Base-by-base conservation (phyloP, 176 grass and related monocot species). In the Calamus simplicifolius region DNA sequence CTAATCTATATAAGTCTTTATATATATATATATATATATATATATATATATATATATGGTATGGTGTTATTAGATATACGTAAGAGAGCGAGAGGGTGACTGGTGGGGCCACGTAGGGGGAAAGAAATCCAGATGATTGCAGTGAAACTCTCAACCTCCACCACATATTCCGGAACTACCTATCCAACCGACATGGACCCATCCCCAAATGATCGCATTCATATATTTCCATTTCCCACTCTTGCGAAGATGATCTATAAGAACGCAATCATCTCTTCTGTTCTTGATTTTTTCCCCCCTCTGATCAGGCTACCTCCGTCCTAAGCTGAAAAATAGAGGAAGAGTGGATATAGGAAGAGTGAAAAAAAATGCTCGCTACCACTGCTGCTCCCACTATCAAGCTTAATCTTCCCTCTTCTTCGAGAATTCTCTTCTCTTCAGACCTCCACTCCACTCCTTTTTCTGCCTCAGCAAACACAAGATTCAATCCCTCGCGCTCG, bases 91-190 rank as follows among this genome's bases (percentile, higher is more conserved):
- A 12, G 31, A 23, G 8, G 0, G 31, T 0, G 6, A 31, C 8
- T 60, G 55, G 77, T 71, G 64, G 77, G 86, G 74, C 54, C 77
- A 71, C 21, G n/a, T 13, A 14, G 50, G 14, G 59, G 66, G 60
- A 62, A 27, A 61, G 72, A 76, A 15, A 67, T 83, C 50, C 69
- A 88, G 76, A 88, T 66, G 76, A 50, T 70, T 57, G 51, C 68
- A 53, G 72, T 7, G 38, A 2, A 57, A 60, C 70, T 68, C 51
- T 63, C 27, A 78, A 75, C 74, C 81, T 72, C 86, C 71, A 85
- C 81, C 86, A 85, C 81, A 89, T 81, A 85, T 78, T 60, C 74
- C 43, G 48, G 69, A 49, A n/a, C 77, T 65, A 62, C 86, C 77
- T 48, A 77, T 78, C 76, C 74, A 81, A 86, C 61, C 50, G 59